Evolutionary conservation across 2,329 filamentous ascomycete species (phyloP).

Genomic region (Sporothrix luriei): DNA sequence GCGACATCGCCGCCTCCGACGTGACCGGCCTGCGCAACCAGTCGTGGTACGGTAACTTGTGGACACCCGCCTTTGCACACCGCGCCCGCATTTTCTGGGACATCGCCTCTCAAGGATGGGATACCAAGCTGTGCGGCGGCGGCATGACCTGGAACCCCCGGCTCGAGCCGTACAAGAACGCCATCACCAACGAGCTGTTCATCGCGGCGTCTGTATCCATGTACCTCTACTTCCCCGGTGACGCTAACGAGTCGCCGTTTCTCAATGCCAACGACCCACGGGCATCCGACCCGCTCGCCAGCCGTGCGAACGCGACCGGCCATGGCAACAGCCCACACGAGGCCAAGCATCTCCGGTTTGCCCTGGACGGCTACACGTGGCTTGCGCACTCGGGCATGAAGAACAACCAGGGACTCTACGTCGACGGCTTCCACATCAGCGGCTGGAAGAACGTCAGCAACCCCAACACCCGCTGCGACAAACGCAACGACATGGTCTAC

Average conservation of each 20-base stretch:
- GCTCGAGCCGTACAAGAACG: slow-evolving; percentile 81
- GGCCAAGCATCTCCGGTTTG: slow-evolving; percentile 69
- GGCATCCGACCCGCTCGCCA: slow-evolving; percentile 23
- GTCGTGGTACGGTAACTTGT: slow-evolving; percentile 76
- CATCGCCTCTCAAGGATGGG: slow-evolving; percentile 77
- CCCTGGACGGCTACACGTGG: slow-evolving; percentile 79
- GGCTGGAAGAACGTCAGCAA: slow-evolving; percentile 61
- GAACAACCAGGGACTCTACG: slow-evolving; percentile 72
- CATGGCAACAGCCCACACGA: slow-evolving; percentile 48
- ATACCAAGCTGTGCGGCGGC: slow-evolving; percentile 75
- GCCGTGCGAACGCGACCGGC: slow-evolving; percentile 13
- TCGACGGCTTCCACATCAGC: slow-evolving; percentile 85
- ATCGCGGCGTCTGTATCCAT: slow-evolving; percentile 83
- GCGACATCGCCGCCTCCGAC: background rate
- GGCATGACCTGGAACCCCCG: slow-evolving; percentile 85
- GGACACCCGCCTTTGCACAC: slow-evolving; percentile 76
- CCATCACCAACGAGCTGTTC: slow-evolving; percentile 90
- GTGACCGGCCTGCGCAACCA: slow-evolving; percentile 43
- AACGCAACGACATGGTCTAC: slow-evolving; percentile 84
- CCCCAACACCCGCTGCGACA: slow-evolving; percentile 74
- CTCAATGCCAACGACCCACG: slow-evolving; percentile 38
- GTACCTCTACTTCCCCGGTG: slow-evolving; percentile 87
- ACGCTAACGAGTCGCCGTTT: slow-evolving; percentile 73
- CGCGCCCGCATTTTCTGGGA: slow-evolving; percentile 85
- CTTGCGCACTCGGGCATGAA: slow-evolving; percentile 78